These are phyloP conservation scores for Conringia planisiliqua DNA, from an alignment of 345 rosid species.

Conservation along the genomic window DNA sequence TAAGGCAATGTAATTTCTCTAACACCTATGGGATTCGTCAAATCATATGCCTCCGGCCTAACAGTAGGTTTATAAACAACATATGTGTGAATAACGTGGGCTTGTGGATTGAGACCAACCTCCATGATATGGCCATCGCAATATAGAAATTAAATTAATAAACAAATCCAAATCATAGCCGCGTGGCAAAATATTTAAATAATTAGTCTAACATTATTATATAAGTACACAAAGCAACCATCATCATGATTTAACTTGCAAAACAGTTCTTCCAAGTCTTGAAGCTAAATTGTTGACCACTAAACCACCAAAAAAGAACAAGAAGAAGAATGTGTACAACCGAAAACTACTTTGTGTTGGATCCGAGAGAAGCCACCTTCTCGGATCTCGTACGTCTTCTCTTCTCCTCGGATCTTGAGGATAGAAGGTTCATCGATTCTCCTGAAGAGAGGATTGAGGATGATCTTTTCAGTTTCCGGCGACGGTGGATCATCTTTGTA, in stretches of 20 bases:
- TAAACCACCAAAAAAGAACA: background rate
- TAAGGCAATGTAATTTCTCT: background rate
- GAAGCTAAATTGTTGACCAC: conserved; percentile 9
- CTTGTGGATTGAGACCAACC: background rate
- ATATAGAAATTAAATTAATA: background rate
- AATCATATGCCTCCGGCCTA: background rate
- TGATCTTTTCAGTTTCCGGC: conserved; percentile 21
- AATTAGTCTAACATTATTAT: background rate
- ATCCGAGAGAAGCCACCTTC: conserved; percentile 39
- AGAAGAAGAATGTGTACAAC: conserved; percentile 11
- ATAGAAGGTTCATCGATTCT: conserved; percentile 31
- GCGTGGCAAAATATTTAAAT: conserved; percentile 4
- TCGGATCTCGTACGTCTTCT: conserved; percentile 39
- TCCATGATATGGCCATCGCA: background rate
- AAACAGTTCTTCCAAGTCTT: conserved; percentile 19
- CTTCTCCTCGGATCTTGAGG: conserved; percentile 28
- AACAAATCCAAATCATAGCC: background rate
- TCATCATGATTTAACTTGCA: conserved; percentile 18
- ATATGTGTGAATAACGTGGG: conserved; percentile 5
- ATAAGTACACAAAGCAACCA: conserved; percentile 23
- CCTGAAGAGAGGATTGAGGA: conserved; percentile 8
- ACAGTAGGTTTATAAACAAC: background rate
- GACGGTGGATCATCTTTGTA: conserved; percentile 52
- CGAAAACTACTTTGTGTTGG: conserved; percentile 20
- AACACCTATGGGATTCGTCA: background rate